phyloP scores from a whole-genome alignment of 495 filamentous ascomycete genomes.

The Penicillium angulare region DNA sequence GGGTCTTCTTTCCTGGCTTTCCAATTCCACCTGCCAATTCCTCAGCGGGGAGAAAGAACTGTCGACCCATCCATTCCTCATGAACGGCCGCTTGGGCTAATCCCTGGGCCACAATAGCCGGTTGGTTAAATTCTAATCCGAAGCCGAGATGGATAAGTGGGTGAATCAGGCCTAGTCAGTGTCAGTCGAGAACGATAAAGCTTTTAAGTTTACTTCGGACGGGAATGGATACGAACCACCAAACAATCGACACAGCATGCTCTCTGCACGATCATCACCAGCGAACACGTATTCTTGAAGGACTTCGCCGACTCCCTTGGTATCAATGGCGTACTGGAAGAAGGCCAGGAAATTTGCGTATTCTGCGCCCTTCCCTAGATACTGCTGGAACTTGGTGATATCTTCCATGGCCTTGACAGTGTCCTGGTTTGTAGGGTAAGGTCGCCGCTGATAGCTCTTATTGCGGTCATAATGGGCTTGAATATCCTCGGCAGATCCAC shows the following conservation, averaged over 20 bases:
- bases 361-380: slow-evolving; percentile 50
- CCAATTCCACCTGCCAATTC: slow-evolving; percentile 36
- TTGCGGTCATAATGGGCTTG: slow-evolving; percentile 58
- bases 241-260: slow-evolving; percentile 58
- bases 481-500: slow-evolving; percentile 57
- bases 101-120: slow-evolving; percentile 76
- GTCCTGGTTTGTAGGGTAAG: slow-evolving; percentile 33
- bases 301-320: slow-evolving; percentile 55
- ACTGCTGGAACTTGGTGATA: slow-evolving; percentile 48
- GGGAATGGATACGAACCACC: slow-evolving; percentile 38
- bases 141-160: slow-evolving; percentile 84
- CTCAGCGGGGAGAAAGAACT: slow-evolving; percentile 56
- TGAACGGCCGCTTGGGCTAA: slow-evolving; percentile 74
- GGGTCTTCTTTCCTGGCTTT: slow-evolving; percentile 39
- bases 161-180: slow-evolving; percentile 62
- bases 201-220: no score
- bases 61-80: slow-evolving; percentile 41
- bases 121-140: slow-evolving; percentile 76
- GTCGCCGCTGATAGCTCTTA: slow-evolving; percentile 58
- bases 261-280: slow-evolving; percentile 57
- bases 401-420: slow-evolving; percentile 53
- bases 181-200: no score
- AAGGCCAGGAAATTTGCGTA: slow-evolving; percentile 70
- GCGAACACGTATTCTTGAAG: slow-evolving; percentile 66
- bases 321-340: slow-evolving; percentile 69